Conservation (phyloP, 176 grass and related monocot species). For the Bolboschoenus planiculmis region DNA sequence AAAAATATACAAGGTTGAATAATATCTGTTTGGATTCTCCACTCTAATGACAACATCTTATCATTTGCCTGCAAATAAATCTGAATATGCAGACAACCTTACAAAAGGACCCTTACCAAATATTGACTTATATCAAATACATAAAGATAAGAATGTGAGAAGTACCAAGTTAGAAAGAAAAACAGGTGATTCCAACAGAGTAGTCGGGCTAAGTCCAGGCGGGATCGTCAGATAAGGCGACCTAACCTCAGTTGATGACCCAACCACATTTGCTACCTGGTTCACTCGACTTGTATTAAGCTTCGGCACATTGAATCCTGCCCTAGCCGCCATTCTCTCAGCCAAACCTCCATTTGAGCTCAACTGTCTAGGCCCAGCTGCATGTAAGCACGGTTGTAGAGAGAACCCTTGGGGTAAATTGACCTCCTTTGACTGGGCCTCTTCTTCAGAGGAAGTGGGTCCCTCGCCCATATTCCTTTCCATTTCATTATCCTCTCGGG, state of each 20-base stretch:
- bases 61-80: neutral
- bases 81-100: neutral
- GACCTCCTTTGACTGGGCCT: constrained; percentile 24
- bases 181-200: constrained; percentile 80
- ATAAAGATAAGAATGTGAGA: neutral
- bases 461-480: constrained; percentile 13
- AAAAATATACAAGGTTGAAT: neutral
- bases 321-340: constrained; percentile 71
- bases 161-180: constrained; percentile 87
- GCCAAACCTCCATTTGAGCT: constrained; percentile 47
- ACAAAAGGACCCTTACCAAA: neutral
- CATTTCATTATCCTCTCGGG: constrained; percentile 23
- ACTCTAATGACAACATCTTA: neutral
- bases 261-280: constrained; percentile 20
- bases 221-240: constrained; percentile 87
- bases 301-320: constrained; percentile 68
- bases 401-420: constrained; percentile 34
- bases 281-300: constrained; percentile 52
- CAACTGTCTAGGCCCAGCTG: constrained; percentile 35
- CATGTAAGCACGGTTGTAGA: constrained; percentile 32
- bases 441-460: constrained; percentile 21
- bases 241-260: constrained; percentile 41
- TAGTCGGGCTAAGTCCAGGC: constrained; percentile 84
- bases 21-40: neutral
- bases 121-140: neutral